phyloP scores from a whole-genome alignment of 768 basidiomycete genomes.

The Leccinum boreale region DNA sequence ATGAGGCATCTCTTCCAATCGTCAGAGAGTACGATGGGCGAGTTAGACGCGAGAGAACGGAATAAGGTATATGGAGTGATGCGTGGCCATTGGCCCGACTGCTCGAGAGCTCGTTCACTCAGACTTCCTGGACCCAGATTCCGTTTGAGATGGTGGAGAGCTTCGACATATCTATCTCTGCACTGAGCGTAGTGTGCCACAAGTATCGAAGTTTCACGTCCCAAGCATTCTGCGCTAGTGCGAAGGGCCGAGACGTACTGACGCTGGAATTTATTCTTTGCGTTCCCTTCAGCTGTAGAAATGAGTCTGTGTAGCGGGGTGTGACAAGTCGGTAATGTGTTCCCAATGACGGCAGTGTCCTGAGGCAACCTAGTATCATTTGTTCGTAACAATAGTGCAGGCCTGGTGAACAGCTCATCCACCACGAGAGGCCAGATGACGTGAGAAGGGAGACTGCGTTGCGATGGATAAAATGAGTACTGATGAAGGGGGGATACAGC shows the following conservation, averaged over 20 bases:
- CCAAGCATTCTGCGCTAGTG: constrained; percentile 5
- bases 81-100: too few relatives aligned
- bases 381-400: not conserved
- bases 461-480: not conserved
- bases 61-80: too few relatives aligned
- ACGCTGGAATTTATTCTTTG: constrained; percentile 13
- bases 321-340: not conserved
- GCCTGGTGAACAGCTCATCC: not conserved
- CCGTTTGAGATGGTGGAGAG: not conserved
- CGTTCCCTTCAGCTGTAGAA: not conserved
- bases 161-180: constrained; percentile 1
- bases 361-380: not conserved
- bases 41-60: too few relatives aligned
- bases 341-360: not conserved
- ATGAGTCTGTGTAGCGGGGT: constrained; percentile 7
- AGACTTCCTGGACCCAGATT: constrained; percentile 12
- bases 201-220: constrained; percentile 7
- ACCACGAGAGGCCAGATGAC: not conserved
- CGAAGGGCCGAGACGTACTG: constrained; percentile 9
- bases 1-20: too few relatives aligned
- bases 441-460: not conserved
- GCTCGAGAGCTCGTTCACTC: constrained; percentile 15
- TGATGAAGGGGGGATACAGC: not conserved
- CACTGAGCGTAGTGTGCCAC: constrained; percentile 7
- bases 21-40: too few relatives aligned